Base-by-base conservation (phyloP, 192 early-diverging fungal genomes). In the Borealophlyctis nickersoniae region DNA sequence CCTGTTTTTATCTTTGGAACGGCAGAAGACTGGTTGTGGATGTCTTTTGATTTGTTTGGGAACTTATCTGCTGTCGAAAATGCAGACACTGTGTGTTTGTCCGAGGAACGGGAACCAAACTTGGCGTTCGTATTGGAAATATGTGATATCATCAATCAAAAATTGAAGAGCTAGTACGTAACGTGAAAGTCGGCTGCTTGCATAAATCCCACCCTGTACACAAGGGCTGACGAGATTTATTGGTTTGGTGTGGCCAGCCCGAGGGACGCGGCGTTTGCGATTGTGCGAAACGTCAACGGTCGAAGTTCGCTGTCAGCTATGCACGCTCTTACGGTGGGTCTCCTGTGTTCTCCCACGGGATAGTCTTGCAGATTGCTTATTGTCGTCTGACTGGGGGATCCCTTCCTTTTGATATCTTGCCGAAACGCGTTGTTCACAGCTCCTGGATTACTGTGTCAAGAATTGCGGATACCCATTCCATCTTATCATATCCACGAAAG, bases 401-500 rank as follows among this genome's bases (percentile, higher is more conserved):
- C 27, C 33, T 14, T n/a, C 36, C 36, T 64, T 26, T 28, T n/a
- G 13, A 28, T 27, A 26, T 22, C 16, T 62, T n/a, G 28, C 22
- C 34, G 5, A 67, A 23, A 45, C 2, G 2, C 39, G 30, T 64
- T 55, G 29, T 4, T 72, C 77, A 27, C 60, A 87, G 88, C 82
- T 99, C 3, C 81, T 99, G 26, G 98, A 99, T 72, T 90, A 93
- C 65, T 92, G 94, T 63, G 92, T 97, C 65, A 99, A 99, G 76
- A 99, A 98, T 73, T 98, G 98, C 71, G 96, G 96, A 0, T 93
- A 96, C 71, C 87, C 98, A 2, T 97, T 99, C 63, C 96, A 99
- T 66, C 77, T 95, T 60, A 93, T 97, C 65, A 87, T 99, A 36
- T 90, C 89, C 36, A 88, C 91, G 34, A 95, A 96, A 65, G 98